Percentiles rank a stretch among this genome's conserved stretches.
Conservation (phyloP, 257 asterid species). For the Phtheirospermum japonicum region DNA sequence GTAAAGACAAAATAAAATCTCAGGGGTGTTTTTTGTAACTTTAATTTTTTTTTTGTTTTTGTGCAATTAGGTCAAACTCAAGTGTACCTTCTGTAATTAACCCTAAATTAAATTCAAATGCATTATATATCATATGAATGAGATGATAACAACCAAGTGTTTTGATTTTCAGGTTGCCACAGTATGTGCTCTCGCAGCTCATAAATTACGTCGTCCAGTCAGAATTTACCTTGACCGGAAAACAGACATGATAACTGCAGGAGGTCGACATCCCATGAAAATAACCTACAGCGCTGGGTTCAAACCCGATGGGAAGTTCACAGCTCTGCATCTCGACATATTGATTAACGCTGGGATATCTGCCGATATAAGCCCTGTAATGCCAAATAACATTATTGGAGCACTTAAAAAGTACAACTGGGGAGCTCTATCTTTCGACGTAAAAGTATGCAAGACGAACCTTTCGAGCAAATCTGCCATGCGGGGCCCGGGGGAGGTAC, state of each 20-base stretch:
- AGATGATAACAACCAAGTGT: background rate
- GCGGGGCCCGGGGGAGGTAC: constrained; percentile 66
- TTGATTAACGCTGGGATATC: constrained; percentile 53
- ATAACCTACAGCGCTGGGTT: constrained; percentile 59
- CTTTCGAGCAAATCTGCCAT: constrained; percentile 54
- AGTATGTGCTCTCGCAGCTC: constrained; percentile 71
- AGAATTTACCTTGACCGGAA: constrained; percentile 53
- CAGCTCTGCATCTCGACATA: constrained; percentile 58
- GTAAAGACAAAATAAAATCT: too few species aligned
- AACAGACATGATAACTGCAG: constrained; percentile 62
- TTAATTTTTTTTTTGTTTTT: too few species aligned
- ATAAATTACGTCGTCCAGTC: constrained; percentile 56
- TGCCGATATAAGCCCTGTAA: constrained; percentile 48
- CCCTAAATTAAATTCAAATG: background rate
- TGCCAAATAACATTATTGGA: constrained; percentile 38
- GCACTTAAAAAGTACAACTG: constrained; percentile 54
- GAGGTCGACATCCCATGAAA: constrained; percentile 73
- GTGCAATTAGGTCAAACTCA: too few species aligned
- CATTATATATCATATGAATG: background rate
- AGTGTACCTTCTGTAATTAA: too few species aligned
- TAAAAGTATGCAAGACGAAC: constrained; percentile 62
- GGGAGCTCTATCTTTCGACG: constrained; percentile 59
- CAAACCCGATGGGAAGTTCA: constrained; percentile 56
- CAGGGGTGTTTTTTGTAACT: too few species aligned
- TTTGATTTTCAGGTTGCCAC: constrained; percentile 37